Base-by-base conservation (phyloP, 2,329 filamentous ascomycete species). In the Colletotrichum aenigma region DNA sequence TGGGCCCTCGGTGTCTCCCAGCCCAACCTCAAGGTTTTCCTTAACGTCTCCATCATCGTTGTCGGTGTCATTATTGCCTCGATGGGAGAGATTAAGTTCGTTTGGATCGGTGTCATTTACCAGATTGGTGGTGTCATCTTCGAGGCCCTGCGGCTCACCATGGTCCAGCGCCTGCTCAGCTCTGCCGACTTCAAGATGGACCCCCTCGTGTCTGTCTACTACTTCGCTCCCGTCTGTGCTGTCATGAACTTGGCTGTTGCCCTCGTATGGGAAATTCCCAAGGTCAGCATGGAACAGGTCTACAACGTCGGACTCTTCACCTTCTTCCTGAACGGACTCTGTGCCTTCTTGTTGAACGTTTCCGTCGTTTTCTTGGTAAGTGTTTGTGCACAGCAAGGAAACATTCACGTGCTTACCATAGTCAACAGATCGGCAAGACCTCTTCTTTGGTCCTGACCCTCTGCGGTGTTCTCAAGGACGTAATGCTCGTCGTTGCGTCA, bases 11-110 rank as follows among this genome's bases (percentile, higher is more conserved):
- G 96, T 74, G 92, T 98, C 67, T 92, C 95, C 16, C 92, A 95
- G 77, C 94, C 95, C 70, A 97, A 96, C 87, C 84, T 97, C 79
- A 96, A 93, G 88, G 94, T 95, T 65, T 93, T 99, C 81, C 91
- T 95, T 83, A 99, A 99, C 83, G 96, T 99, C 77, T 97, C 95
- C 56, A 91, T 96, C 83, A 99, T 99, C 81, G 97, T 98, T 68
- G 85, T 98, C 69, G 97, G 97, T 89, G 96, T 98, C 80, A 89
- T 98, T 79, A 95, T 99, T 82, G 97, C 97, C 66, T 98, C 96
- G 2, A 91, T 98, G 78, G 97, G 97, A 81, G 97, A 99, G 88
- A 97, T 99, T 86, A 93, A 96, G 84, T 99, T 99, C 83, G 94
- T 95, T 81, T 88, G 94, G 86, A 89, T 91, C 78, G 95, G 95